A percentile compares a stretch with the other conserved stretches of the same genome.
Evolutionary conservation across 2,329 filamentous ascomycete species (phyloP).

Genomic region (Neopestalotiopsis sp.): DNA sequence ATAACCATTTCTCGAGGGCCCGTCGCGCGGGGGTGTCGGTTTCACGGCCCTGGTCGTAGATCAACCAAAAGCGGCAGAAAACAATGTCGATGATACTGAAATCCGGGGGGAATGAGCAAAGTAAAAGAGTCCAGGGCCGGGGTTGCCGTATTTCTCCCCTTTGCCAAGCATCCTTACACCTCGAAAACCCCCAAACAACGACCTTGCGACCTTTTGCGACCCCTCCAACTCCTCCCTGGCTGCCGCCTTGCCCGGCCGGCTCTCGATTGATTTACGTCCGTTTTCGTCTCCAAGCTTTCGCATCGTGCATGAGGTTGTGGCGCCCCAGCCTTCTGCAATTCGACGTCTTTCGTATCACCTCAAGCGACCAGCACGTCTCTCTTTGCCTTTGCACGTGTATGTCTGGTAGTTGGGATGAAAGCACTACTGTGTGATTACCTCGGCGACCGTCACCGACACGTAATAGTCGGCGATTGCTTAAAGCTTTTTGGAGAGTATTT

Average conservation of each 20-base stretch:
- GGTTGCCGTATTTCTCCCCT: neutral
- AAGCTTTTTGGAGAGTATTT: too few relatives aligned
- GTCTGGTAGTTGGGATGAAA: neutral
- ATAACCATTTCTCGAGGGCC: neutral
- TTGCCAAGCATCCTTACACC: neutral
- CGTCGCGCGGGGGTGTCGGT: neutral
- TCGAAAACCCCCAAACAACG: neutral
- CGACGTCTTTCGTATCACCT: neutral
- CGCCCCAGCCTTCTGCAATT: neutral
- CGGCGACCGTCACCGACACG: too few relatives aligned
- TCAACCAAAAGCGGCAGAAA: slow-evolving; percentile 1
- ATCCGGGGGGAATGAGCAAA: neutral
- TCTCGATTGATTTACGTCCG: neutral
- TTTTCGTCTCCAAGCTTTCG: neutral
- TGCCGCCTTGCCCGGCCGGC: neutral
- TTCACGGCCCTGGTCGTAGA: neutral
- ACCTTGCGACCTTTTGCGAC: neutral
- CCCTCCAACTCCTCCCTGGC: neutral
- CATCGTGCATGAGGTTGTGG: neutral
- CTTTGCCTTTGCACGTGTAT: neutral
- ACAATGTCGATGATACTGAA: neutral
- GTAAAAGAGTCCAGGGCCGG: neutral
- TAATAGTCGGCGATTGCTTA: too few relatives aligned
- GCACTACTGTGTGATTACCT: too few relatives aligned
- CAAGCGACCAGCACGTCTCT: neutral